These are phyloP conservation scores for Solanum sejunctum DNA, from an alignment of 257 asterid genomes.

Conservation along the genomic window DNA sequence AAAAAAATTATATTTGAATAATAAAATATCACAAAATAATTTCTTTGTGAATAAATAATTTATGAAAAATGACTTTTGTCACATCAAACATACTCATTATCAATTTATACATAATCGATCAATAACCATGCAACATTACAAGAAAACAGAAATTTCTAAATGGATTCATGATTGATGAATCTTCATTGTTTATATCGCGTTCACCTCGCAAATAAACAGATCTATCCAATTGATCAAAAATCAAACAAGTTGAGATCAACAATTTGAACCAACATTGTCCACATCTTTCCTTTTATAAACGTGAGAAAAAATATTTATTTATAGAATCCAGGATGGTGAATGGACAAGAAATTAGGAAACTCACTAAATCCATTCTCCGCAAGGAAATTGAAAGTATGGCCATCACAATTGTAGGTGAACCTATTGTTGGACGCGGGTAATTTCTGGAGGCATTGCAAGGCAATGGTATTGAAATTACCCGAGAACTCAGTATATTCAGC, in stretches of 20 bases:
- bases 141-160: neutral
- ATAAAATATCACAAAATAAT: neutral
- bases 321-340: neutral
- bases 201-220: neutral
- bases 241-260: too few relatives aligned
- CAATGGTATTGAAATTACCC: constrained; percentile 86
- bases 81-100: neutral
- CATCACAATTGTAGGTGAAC: constrained; percentile 94
- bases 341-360: constrained; percentile 3
- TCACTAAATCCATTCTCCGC: constrained; percentile 83
- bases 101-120: neutral
- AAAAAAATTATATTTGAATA: neutral
- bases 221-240: neutral
- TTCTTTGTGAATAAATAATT: neutral
- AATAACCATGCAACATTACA: neutral
- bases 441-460: constrained; percentile 89
- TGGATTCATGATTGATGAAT: neutral
- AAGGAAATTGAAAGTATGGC: constrained; percentile 87
- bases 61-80: neutral
- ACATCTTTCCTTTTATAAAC: neutral
- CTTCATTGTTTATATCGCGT: neutral
- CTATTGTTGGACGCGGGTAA: constrained; percentile 84
- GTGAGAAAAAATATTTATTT: neutral
- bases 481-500: constrained; percentile 84
- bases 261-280: neutral